Evolutionary conservation across 2,329 filamentous ascomycete genomes (phyloP).

Genomic region (Ophiostoma tasmaniense): DNA sequence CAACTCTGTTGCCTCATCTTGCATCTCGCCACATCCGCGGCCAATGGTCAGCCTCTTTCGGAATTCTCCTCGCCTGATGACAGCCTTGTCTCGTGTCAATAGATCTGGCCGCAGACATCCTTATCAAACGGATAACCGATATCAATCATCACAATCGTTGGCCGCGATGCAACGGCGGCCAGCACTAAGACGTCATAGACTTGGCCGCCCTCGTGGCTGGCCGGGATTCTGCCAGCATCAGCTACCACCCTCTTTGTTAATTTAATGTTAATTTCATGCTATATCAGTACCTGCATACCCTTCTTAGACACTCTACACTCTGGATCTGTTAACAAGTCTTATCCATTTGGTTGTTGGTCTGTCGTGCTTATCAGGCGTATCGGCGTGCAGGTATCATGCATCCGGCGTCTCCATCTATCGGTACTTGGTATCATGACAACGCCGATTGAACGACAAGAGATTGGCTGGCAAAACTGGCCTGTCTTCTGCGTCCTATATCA

Average conservation of each 20-base stretch:
- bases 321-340: background rate
- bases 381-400: background rate
- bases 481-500: background rate
- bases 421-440: background rate
- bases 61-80: too few species aligned
- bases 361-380: background rate
- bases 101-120: background rate
- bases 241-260: background rate
- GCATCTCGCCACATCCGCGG: too few species aligned
- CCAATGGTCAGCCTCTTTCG: too few species aligned
- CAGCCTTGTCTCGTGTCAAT: background rate
- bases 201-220: conserved; percentile 8
- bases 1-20: background rate
- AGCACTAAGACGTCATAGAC: conserved; percentile 8
- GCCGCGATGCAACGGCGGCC: conserved; percentile 10
- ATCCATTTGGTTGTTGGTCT: background rate
- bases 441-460: background rate
- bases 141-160: background rate
- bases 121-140: background rate
- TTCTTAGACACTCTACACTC: background rate
- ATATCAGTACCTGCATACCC: background rate
- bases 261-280: too few species aligned
- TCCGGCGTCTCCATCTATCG: conserved; percentile 6
- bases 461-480: background rate
- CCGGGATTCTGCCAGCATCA: background rate